Evolutionary conservation across 192 early-diverging fungal species (phyloP), one percentile per base, ranked within the genome.

Genomic region (Linnemannia hyalina): DNA sequence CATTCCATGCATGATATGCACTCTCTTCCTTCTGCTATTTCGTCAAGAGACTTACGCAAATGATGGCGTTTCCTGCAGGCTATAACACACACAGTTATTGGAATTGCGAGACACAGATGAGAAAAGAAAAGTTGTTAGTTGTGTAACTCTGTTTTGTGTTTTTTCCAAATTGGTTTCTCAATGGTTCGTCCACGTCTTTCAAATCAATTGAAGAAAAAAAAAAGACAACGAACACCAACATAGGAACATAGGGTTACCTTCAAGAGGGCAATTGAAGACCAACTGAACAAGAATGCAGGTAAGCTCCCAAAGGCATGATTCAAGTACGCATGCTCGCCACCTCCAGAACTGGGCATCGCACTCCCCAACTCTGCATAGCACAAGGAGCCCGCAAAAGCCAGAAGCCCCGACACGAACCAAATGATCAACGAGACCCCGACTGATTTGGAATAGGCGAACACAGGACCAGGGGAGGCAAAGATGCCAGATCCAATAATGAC

Each of bases 351-450:
- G 6, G 97, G 96, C 70, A 96, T 91, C 89, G 95, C 95, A 49
- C 97, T 90, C 0, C 98, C 98, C 35, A 99, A 89, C 86, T 99
- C 98, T 16, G 96, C 95, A 82, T 98, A 99, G 73, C 95, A 96
- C 20, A 96, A 89, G 0, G 94, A 95, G 46, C 98, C 98, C 18
- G 93, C 91, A 73, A 96, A 93, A 5, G 97, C 95, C 63, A 97
- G 86, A 38, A 97, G 76, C 7, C 93, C 95, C 46, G 94, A 94
- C 18, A 94, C 76, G 22, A 93, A 88, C 96, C 96, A 97, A n/a
- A 97, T 89, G 52, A 96, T 82, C 10, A 97, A 85, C 16, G 95
- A 92, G 77, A 93, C 94, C 8, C 93, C 93, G 15, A 94, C 91
- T 6, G 94, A 92, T 60, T 94, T 93, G 1, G 92, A 90, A 32